A percentile compares a stretch with the other conserved stretches of the same genome.
These are phyloP conservation scores for Citrullus mucosospermus DNA, from an alignment of 306 rosid genomes.

Conservation along the genomic window DNA sequence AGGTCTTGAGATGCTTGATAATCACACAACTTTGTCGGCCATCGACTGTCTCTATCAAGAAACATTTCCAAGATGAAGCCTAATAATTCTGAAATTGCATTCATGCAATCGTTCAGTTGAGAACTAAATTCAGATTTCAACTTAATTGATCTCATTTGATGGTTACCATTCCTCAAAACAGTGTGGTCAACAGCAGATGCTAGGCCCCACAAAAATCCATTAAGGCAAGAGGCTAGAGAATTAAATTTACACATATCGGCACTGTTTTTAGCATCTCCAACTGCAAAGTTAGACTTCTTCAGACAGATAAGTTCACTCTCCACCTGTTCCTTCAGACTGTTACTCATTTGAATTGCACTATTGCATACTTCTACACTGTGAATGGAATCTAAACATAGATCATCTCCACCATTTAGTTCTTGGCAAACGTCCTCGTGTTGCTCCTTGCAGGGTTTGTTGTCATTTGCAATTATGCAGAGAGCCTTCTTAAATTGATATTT, in stretches of 20 bases:
- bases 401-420: conserved; percentile 27
- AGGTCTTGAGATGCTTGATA: conserved; percentile 17
- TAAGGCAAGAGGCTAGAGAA: conserved; percentile 44
- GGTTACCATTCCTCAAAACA: conserved; percentile 19
- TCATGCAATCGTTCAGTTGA: conserved; percentile 36
- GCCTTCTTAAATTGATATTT: conserved; percentile 36
- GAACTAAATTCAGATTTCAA: conserved; percentile 26
- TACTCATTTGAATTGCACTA: conserved; percentile 30
- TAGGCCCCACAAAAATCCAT: conserved; percentile 69
- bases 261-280: conserved; percentile 17
- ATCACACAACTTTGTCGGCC: conserved; percentile 22
- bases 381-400: conserved; percentile 23
- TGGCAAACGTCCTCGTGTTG: conserved; percentile 19
- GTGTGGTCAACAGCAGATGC: conserved; percentile 30
- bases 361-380: conserved; percentile 30
- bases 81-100: conserved; percentile 28
- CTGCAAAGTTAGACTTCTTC: conserved; percentile 25
- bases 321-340: conserved; percentile 45
- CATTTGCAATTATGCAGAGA: conserved; percentile 19
- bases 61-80: conserved; percentile 31
- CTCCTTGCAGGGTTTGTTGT: conserved; percentile 29
- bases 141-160: conserved; percentile 21
- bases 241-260: conserved; percentile 39
- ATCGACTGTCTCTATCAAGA: conserved; percentile 25
- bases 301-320: conserved; percentile 27